Evolutionary conservation across 2,329 filamentous ascomycete species (phyloP).

Genomic region (Fusarium ramigenum): DNA sequence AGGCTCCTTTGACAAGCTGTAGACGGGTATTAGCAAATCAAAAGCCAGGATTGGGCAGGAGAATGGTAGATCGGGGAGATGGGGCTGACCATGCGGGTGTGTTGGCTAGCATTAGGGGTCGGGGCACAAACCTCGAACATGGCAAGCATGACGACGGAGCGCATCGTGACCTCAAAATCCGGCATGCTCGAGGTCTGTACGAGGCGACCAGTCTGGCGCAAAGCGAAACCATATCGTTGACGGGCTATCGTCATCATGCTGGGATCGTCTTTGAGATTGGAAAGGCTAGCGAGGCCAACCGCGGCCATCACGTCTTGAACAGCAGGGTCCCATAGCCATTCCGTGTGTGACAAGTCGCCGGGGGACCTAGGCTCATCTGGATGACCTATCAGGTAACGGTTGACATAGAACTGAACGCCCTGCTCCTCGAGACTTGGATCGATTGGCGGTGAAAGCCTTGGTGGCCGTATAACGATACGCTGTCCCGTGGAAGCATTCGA

Average conservation of each 20-base stretch:
- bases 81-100: constrained; percentile 19
- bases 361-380: constrained; percentile 58
- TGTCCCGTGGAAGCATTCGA: neutral
- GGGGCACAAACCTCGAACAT: constrained; percentile 65
- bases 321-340: constrained; percentile 52
- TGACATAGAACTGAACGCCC: constrained; percentile 61
- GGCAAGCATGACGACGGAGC: constrained; percentile 65
- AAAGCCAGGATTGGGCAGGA: neutral
- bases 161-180: constrained; percentile 57
- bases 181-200: constrained; percentile 48
- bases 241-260: constrained; percentile 58
- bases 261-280: constrained; percentile 60
- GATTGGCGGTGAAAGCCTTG: constrained; percentile 46
- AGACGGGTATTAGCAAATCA: constrained; percentile 26
- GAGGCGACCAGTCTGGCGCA: constrained; percentile 57
- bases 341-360: constrained; percentile 49
- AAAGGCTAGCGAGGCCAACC: constrained; percentile 66
- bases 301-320: constrained; percentile 63
- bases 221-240: constrained; percentile 63
- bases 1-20: constrained; percentile 58
- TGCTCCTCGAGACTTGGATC: constrained; percentile 56
- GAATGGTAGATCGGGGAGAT: constrained; percentile 6
- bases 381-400: constrained; percentile 61
- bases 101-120: constrained; percentile 1
- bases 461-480: neutral